Base-by-base conservation (phyloP, 495 filamentous ascomycete genomes). In the Penicillium ochrochloron region DNA sequence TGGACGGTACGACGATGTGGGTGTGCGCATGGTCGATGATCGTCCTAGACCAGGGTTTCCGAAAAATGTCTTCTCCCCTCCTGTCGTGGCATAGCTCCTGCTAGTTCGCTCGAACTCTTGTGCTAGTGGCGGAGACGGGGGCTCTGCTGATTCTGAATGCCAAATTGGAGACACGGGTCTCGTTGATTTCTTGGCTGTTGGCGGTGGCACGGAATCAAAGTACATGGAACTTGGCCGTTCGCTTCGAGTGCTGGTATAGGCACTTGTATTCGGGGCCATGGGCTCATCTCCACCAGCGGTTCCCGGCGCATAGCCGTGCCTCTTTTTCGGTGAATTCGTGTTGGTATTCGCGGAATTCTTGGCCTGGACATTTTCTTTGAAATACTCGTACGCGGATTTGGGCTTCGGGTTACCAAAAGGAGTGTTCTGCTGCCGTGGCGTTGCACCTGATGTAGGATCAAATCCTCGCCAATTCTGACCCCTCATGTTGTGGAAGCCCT, bases 401-500 rank as follows among this genome's bases (percentile, higher is more conserved):
- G 75, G 62, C 61, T 75, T 71, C 52, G 66, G 64, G 59, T 71
- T 63, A 14, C 75, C 77, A 65, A 76, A 73, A 23, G 67, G 70
- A 57, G 69, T 63, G 63, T 71, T 78, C 57, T 76, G 79, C 62
- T 74, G 78, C 60, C 68, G 70, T 15, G 77, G 73, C 27, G 63
- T 64, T 23, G 64, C 62, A 31, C 69, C 68, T 29, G 71, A 42
- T 12, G 52, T 37, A 57, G 80, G 80, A 65, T 80, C 78, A 60
- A 80, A 82, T 10, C 69, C 65, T 12, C 75, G 71, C 78, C 78
- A 82, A 50, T 62, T 65, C 44, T 70, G 67, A 25, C 75, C 78
- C 69, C 83, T 85, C 87, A 94, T 90, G n/a, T 85, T 83, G 66
- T 90, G 83, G 80, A 90, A 95, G 3, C 88, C 90, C 42, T 85